Base-by-base conservation (phyloP, 1,284 basidiomycete genomes). In the Cutaneotrichosporon mucoides region DNA sequence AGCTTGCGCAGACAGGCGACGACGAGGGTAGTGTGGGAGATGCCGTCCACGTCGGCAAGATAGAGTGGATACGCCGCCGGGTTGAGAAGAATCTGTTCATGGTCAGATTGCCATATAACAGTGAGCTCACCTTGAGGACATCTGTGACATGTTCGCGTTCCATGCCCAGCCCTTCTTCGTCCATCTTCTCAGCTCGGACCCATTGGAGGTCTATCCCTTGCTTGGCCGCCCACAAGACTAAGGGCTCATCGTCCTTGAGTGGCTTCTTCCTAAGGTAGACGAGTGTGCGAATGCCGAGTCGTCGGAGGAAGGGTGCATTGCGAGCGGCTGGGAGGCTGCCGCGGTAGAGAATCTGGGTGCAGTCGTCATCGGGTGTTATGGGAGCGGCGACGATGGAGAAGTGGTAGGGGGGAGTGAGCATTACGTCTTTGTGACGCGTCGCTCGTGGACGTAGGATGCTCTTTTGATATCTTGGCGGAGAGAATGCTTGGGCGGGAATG, bases 251-350 rank as follows among this genome's bases (percentile, higher is more conserved):
- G 6, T 67, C 66, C 40, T 69, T 66, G 37, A 72, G 54, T 4
- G 62, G 51, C 69, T 86, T 86, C 63, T 79, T 79, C 34, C 80
- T 76, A 10, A 87, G 77, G 13, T 81, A 79, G 1, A 79, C 56
- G 60, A 87, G 82, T 57, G 86, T 86, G 36, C 82, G 82, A 12
- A 84, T 78, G 1, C 84, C 69, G 10, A 86, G 73, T 8, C 69
- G 58, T 8, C 59, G 57, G 7, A 75, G 24, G 56, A 75, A 75
- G 6, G 68, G 56, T 6, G 72, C 62, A 52, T 76, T 76, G 33
- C 73, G 68, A n/a, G 60, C 55, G 0, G 65, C 66, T 0, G 75
- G 75, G 15, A 73, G 53, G 1, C 73, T 68, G 2, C 72, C 75
- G 40, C 75, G 61, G 54, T 75, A 76, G 15, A 76, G 67, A 33